phyloP scores from a whole-genome alignment of 345 rosid genomes.

The Trapa bicornis region DNA sequence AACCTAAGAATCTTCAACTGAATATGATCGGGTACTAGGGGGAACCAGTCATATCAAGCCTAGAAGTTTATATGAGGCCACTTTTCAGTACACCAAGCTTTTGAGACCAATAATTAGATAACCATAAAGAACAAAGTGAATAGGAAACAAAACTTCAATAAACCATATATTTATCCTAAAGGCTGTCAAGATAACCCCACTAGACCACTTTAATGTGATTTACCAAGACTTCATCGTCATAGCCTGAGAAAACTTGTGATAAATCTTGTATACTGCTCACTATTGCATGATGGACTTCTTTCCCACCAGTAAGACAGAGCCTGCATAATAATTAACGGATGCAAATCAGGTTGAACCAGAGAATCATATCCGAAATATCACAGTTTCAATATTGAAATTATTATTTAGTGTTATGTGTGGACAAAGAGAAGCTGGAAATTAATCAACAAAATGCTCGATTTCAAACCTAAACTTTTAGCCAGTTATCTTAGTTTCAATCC shows the following conservation, averaged over 20 bases:
- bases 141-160: background rate
- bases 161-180: background rate
- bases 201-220: constrained; percentile 9
- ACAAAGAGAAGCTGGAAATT: background rate
- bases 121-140: background rate
- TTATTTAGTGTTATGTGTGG: background rate
- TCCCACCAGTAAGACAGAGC: constrained; percentile 80
- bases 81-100: no score
- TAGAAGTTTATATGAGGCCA: no score
- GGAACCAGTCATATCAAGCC: no score
- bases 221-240: constrained; percentile 96
- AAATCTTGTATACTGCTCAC: constrained; percentile 93
- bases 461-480: background rate
- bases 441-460: background rate
- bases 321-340: constrained; percentile 21
- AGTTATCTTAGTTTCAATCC: background rate
- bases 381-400: background rate
- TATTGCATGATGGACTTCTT: constrained; percentile 89
- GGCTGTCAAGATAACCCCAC: background rate
- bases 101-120: no score
- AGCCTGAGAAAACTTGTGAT: constrained; percentile 59
- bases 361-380: background rate
- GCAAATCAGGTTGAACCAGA: background rate
- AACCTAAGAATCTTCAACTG: no score
- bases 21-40: no score